Evolutionary conservation across 1,284 basidiomycete genomes (phyloP).

Genomic region (Termitomyces sp.): DNA sequence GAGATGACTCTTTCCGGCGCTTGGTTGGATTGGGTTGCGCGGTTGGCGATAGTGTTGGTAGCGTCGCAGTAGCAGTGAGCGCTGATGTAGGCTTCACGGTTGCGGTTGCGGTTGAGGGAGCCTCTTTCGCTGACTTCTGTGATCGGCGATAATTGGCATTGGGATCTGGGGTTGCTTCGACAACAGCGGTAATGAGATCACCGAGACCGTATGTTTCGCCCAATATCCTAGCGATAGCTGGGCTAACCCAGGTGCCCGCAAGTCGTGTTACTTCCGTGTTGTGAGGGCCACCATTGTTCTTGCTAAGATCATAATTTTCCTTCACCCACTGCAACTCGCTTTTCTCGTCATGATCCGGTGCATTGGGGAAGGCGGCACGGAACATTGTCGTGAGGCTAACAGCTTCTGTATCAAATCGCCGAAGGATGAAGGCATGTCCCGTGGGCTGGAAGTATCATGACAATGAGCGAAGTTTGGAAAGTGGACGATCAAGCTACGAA

Average conservation of each 20-base stretch:
- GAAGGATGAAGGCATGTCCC: slow-evolving; percentile 90
- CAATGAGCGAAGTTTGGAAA: slow-evolving; percentile 18
- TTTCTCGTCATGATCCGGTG: slow-evolving; percentile 76
- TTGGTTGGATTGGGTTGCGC: slow-evolving; percentile 46
- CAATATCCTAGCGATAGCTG: slow-evolving; percentile 68
- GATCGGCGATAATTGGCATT: slow-evolving; percentile 71
- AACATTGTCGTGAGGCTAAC: slow-evolving; percentile 97
- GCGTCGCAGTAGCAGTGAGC: slow-evolving; percentile 29
- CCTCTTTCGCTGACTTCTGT: slow-evolving; percentile 33
- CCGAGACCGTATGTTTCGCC: slow-evolving; percentile 59
- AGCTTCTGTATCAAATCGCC: slow-evolving; percentile 93
- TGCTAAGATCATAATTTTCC: slow-evolving; percentile 70
- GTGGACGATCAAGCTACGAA: slow-evolving; percentile 34
- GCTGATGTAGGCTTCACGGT: slow-evolving; percentile 2
- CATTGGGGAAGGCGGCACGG: slow-evolving; percentile 90
- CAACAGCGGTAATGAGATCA: slow-evolving; percentile 60
- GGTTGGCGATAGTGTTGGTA: slow-evolving; percentile 35
- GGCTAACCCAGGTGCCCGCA: slow-evolving; percentile 87
- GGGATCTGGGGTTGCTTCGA: slow-evolving; percentile 76
- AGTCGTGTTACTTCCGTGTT: slow-evolving; percentile 62
- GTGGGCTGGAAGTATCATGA: slow-evolving; percentile 42
- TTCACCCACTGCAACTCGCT: slow-evolving; percentile 85
- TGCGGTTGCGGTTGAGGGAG: slow-evolving; percentile 14
- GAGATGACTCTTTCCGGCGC: slow-evolving; percentile 60
- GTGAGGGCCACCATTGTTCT: slow-evolving; percentile 78